Conservation (phyloP, 352 stramenopile species). For the Globisporangium ultimum region DNA sequence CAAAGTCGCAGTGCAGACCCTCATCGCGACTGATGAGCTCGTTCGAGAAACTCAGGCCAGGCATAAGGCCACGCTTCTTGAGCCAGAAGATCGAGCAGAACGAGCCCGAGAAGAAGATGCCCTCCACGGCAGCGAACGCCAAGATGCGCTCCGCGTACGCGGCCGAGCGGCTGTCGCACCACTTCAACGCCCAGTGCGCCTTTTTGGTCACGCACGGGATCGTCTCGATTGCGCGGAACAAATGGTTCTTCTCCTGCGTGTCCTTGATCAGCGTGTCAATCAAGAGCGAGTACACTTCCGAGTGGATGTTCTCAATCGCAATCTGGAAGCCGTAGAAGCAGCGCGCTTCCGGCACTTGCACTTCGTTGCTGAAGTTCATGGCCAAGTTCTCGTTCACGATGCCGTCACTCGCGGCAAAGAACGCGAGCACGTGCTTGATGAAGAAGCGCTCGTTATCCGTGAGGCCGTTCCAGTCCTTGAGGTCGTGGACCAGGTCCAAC, state of each 20-base stretch:
- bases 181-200: conserved; percentile 95
- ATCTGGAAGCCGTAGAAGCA: conserved; percentile 99
- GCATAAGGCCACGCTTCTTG: conserved; percentile 99
- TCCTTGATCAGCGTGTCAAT: conserved; percentile 99
- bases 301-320: conserved; percentile 99
- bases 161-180: conserved; percentile 91
- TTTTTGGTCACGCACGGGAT: conserved; percentile 98
- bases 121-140: conserved; percentile 97
- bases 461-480: conserved; percentile 94
- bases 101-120: conserved; percentile 98
- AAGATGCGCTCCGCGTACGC: conserved; percentile 97
- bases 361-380: conserved; percentile 98
- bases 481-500: conserved; percentile 95
- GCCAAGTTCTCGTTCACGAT: conserved; percentile 99
- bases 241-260: conserved; percentile 87
- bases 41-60: conserved; percentile 98
- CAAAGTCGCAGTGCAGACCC: conserved; percentile 99
- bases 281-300: conserved; percentile 98
- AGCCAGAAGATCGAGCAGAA: conserved; percentile 99
- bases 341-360: conserved; percentile 95
- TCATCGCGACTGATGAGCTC: conserved; percentile 99
- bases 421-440: conserved; percentile 97
- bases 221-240: conserved; percentile 97
- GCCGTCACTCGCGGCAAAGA: conserved; percentile 98
- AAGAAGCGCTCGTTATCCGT: conserved; percentile 96